Base-by-base conservation (phyloP, 805 yeast species). In the Clavispora vitiphila region DNA sequence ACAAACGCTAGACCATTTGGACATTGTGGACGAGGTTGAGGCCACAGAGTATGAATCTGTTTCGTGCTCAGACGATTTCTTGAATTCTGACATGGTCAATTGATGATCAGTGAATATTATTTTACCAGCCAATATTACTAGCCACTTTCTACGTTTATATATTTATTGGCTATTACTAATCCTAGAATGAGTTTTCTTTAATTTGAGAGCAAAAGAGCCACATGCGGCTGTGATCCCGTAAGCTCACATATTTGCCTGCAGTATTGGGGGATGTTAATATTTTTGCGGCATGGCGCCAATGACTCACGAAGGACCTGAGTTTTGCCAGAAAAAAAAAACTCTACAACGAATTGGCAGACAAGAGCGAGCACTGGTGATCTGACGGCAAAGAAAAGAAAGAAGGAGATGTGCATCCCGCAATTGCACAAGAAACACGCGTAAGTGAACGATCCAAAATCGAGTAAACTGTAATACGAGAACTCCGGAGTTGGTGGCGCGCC, bases 11-110 rank as follows among this genome's bases (percentile, higher is more conserved):
- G 38, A 34, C 9, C 39, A 20, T 19, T 38, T 47, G 16, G 47
- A 39, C 12, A 22, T 11, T 16, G 26, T 14, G 15, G 29, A 16
- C 4, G 20, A 19, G 7, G 49, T 29, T 4, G 47, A 36, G 3
- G 43, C 36, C 3, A 46, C 37, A 4, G 51, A 46, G 10, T 34
- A 34, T 11, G 44, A 22, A 6, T 23, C 26, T 3, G 48, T 39
- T 8, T 20, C 29, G n/a, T 43, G 39, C 3, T 43, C 48, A 8
- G 41, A 35, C 15, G 48, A 43, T 38, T 46, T 48, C 24, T 48
- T 48, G 23, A 39, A 36, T 22, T 34, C 37, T 10, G 26, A 14
- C 37, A 34, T 34, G 18, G 7, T 21, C 24, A 29, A 29, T 29
- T 16, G 30, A 26, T 26, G n/a, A 19, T 8, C 1, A 6, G 3